Percentiles rank a stretch among this genome's conserved stretches.
phyloP scores from a whole-genome alignment of 768 basidiomycete species.

The Hericium rajendrae region DNA sequence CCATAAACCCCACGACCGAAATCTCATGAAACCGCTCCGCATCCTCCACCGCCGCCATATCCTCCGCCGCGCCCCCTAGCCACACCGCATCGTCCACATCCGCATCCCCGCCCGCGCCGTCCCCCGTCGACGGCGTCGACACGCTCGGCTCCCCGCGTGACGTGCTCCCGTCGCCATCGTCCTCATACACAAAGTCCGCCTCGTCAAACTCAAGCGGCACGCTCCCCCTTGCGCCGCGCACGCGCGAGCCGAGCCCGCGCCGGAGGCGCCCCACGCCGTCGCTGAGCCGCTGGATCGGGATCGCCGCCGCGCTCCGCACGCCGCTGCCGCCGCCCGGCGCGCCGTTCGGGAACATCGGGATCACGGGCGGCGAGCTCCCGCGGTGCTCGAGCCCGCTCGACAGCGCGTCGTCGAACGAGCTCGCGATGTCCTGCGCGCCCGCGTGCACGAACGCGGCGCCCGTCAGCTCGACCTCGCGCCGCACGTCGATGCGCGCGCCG shows the following conservation, averaged over 20 bases:
- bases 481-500: constrained; percentile 56
- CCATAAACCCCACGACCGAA: constrained; percentile 24
- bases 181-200: constrained; percentile 39
- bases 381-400: constrained; percentile 47
- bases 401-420: constrained; percentile 76
- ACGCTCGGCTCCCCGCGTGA: constrained; percentile 22
- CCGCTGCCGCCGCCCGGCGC: constrained; percentile 27
- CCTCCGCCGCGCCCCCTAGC: constrained; percentile 24
- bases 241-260: constrained; percentile 38
- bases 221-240: constrained; percentile 13
- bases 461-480: constrained; percentile 55
- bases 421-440: constrained; percentile 32
- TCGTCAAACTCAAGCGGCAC: constrained; percentile 56
- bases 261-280: constrained; percentile 52
- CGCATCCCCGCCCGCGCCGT: constrained; percentile 10
- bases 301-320: constrained; percentile 28
- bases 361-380: constrained; percentile 28
- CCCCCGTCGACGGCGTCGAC: constrained; percentile 32
- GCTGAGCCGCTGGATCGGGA: constrained; percentile 51
- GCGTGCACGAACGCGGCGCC: constrained; percentile 46
- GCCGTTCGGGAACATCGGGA: constrained; percentile 83
- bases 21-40: constrained; percentile 29
- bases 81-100: constrained; percentile 11
- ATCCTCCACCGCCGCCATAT: constrained; percentile 23
- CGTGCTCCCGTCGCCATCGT: constrained; percentile 8